Conservation (phyloP, 768 basidiomycete species). For the Hericium alpestre region DNA sequence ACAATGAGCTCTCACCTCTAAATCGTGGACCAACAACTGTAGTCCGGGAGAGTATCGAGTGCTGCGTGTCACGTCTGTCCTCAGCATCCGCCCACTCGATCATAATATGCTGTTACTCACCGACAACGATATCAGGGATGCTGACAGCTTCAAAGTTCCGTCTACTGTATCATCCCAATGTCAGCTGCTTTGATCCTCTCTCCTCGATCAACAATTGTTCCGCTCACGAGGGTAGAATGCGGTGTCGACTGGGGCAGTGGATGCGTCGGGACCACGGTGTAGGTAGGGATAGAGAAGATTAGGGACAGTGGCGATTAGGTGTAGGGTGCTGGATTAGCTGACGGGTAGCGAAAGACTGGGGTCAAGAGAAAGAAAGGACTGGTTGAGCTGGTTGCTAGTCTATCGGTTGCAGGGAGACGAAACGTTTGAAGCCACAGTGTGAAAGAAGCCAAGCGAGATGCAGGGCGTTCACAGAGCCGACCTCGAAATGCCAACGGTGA, state of each 20-base stretch:
- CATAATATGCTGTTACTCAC: background rate
- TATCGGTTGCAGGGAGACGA: background rate
- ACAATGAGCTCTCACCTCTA: background rate
- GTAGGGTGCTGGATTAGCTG: constrained; percentile 1
- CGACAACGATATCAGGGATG: background rate
- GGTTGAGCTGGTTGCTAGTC: constrained; percentile 7
- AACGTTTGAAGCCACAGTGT: background rate
- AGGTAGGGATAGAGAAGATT: background rate
- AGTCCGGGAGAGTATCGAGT: no score
- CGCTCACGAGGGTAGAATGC: background rate
- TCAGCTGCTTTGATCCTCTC: background rate
- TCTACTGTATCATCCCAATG: background rate
- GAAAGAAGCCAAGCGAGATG: constrained; percentile 9
- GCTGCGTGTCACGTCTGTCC: no score
- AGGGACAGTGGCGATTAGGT: background rate
- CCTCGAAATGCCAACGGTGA: constrained; percentile 12
- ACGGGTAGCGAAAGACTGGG: constrained; percentile 1
- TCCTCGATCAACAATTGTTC: background rate
- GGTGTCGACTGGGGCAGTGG: background rate
- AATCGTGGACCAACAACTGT: no score
- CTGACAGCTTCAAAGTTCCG: background rate
- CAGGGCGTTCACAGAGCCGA: constrained; percentile 8
- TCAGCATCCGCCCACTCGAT: no score
- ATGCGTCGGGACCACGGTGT: background rate
- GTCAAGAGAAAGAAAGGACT: constrained; percentile 11